Percentiles rank a stretch among this genome's conserved stretches.
These are phyloP conservation scores for Kodamaea leandrae DNA, from an alignment of 805 yeast species.

Conservation along the genomic window DNA sequence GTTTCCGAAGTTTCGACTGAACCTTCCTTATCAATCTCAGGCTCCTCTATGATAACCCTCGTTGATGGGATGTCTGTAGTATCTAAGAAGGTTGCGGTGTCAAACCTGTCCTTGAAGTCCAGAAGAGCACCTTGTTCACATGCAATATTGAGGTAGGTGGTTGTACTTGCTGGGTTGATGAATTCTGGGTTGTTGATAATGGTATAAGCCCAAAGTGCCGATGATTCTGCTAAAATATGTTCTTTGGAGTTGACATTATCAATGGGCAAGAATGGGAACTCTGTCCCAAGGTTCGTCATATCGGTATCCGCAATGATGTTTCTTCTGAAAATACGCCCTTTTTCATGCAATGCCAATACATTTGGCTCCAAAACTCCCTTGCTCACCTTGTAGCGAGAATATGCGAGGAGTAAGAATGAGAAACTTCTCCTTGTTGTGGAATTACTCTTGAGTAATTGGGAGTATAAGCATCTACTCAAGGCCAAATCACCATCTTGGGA, in stretches of 20 bases:
- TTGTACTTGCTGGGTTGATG: constrained; percentile 43
- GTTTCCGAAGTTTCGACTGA: constrained; percentile 2
- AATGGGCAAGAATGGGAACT: constrained; percentile 73
- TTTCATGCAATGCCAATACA: constrained; percentile 38
- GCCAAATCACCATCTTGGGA: constrained; percentile 76
- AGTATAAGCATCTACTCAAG: constrained; percentile 65
- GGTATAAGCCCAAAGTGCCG: constrained; percentile 68
- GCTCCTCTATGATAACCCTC: constrained; percentile 2
- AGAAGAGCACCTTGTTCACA: constrained; percentile 30
- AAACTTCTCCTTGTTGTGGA: constrained; percentile 40
- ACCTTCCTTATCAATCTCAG: neutral
- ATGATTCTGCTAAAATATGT: constrained; percentile 66
- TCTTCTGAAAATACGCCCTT: constrained; percentile 46
- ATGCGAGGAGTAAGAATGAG: constrained; percentile 48
- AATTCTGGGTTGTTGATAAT: constrained; percentile 42
- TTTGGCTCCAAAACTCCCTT: constrained; percentile 14
- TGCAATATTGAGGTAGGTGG: constrained; percentile 52
- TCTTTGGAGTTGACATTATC: constrained; percentile 34
- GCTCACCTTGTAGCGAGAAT: constrained; percentile 36
- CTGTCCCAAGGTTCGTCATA: constrained; percentile 18
- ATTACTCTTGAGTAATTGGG: constrained; percentile 38
- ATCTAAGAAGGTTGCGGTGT: constrained; percentile 28
- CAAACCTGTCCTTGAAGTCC: constrained; percentile 36
- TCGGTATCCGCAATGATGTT: constrained; percentile 45
- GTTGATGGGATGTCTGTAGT: neutral